Percentiles rank a stretch among this genome's conserved stretches.
phyloP scores from a whole-genome alignment of 169 alveolate species.

The Plasmodium ovale region DNA sequence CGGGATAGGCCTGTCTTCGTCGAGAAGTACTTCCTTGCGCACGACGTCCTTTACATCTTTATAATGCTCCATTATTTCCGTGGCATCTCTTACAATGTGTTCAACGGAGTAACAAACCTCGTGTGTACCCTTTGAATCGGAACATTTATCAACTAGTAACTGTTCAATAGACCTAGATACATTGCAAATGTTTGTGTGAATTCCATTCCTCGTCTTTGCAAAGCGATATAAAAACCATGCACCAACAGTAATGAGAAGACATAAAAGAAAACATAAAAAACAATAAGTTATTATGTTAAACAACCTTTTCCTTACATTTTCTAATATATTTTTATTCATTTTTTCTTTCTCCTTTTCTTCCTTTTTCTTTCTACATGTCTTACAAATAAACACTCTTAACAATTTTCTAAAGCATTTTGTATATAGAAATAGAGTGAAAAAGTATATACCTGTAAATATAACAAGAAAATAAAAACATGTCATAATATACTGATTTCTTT shows the following conservation, averaged over 20 bases:
- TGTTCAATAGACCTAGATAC: slow-evolving; percentile 14
- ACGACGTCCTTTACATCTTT: neutral
- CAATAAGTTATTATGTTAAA: slow-evolving; percentile 4
- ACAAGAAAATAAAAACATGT: slow-evolving; percentile 10
- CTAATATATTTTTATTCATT: neutral
- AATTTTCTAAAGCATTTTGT: slow-evolving; percentile 16
- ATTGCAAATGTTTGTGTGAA: slow-evolving; percentile 16
- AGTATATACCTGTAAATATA: slow-evolving; percentile 11
- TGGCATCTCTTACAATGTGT: neutral
- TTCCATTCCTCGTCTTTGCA: slow-evolving; percentile 22
- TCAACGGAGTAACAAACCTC: slow-evolving; percentile 20
- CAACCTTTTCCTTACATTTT: slow-evolving; percentile 2
- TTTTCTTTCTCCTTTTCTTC: neutral
- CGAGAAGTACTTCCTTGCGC: neutral
- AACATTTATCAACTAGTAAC: slow-evolving; percentile 16
- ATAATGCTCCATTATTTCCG: slow-evolving; percentile 2
- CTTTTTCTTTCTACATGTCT: neutral
- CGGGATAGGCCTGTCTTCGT: neutral
- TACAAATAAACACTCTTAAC: slow-evolving; percentile 1
- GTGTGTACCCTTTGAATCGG: neutral
- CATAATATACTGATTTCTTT: slow-evolving; percentile 37
- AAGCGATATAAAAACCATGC: neutral
- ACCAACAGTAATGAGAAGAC: slow-evolving; percentile 15
- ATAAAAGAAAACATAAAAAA: neutral
- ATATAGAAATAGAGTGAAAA: slow-evolving; percentile 12